Evolutionary conservation across 441 rosid genomes (phyloP).

Genomic region (Populus tomentosa): DNA sequence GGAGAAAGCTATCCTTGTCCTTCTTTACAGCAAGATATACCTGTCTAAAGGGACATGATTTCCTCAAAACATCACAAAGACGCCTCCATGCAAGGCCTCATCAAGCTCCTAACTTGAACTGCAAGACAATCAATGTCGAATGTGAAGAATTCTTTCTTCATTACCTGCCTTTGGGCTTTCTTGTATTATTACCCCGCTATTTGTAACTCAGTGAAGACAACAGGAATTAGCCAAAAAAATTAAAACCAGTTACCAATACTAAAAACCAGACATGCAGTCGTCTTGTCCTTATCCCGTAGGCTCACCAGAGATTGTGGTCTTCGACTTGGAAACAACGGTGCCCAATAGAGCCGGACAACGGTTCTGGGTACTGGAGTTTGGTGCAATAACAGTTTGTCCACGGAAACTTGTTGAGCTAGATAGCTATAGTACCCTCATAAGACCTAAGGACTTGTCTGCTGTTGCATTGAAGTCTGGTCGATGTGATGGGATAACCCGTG

Average conservation of each 20-base stretch:
- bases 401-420: constrained; percentile 62
- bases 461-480: constrained; percentile 58
- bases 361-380: constrained; percentile 78
- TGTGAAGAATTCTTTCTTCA: constrained; percentile 25
- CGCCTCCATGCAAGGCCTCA: constrained; percentile 23
- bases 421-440: constrained; percentile 65
- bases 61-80: constrained; percentile 32
- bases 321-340: constrained; percentile 88
- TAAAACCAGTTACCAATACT: neutral
- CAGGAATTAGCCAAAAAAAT: neutral
- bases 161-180: constrained; percentile 1
- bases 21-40: constrained; percentile 20
- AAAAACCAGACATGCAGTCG: constrained; percentile 27
- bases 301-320: constrained; percentile 56
- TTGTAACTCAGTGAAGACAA: constrained; percentile 9
- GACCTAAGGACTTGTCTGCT: constrained; percentile 60
- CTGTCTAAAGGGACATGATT: constrained; percentile 28
- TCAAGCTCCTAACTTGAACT: constrained; percentile 39
- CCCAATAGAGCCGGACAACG: constrained; percentile 60
- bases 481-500: constrained; percentile 68
- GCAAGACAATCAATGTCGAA: constrained; percentile 50
- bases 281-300: constrained; percentile 14
- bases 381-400: constrained; percentile 89
- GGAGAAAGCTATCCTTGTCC: constrained; percentile 22
- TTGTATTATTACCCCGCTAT: neutral